phyloP scores from a whole-genome alignment of 1,284 basidiomycete species.

The Grifola frondosa region DNA sequence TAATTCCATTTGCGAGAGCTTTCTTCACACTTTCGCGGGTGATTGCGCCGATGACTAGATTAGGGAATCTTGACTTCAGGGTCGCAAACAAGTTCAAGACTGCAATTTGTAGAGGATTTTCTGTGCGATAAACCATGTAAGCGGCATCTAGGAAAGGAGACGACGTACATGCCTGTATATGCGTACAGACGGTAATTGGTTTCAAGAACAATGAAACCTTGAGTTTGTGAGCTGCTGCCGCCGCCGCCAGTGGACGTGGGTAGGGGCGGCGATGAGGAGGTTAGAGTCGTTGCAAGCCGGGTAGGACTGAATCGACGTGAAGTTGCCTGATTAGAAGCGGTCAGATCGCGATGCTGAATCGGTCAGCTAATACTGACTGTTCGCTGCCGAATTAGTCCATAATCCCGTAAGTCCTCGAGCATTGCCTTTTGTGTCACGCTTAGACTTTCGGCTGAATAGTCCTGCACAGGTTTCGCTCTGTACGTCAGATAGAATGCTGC shows the following conservation, averaged over 20 bases:
- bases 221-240: slow-evolving; percentile 55
- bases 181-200: slow-evolving; percentile 99
- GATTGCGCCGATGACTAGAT: slow-evolving; percentile 92
- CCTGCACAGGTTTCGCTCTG: slow-evolving; percentile 44
- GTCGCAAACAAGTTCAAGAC: slow-evolving; percentile 94
- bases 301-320: slow-evolving; percentile 91
- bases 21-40: slow-evolving; percentile 95
- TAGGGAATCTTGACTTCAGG: slow-evolving; percentile 92
- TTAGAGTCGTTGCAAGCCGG: slow-evolving; percentile 93
- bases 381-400: slow-evolving; percentile 89
- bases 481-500: slow-evolving; percentile 7
- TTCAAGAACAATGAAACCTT: slow-evolving; percentile 95
- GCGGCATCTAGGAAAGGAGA: slow-evolving; percentile 3
- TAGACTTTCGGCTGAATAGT: slow-evolving; percentile 85
- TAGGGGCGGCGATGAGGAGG: slow-evolving; percentile 74
- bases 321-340: slow-evolving; percentile 43
- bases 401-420: slow-evolving; percentile 90
- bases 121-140: slow-evolving; percentile 42
- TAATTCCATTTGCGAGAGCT: slow-evolving; percentile 93
- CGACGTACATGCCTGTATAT: slow-evolving; percentile 75
- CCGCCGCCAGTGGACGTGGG: slow-evolving; percentile 60
- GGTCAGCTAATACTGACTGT: slow-evolving; percentile 46
- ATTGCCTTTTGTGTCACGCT: slow-evolving; percentile 83
- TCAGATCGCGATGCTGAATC: too few relatives aligned
- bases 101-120: slow-evolving; percentile 94